Evolutionary conservation across 768 basidiomycete species (phyloP), one percentile per base, ranked within the genome.

Genomic region (Auriscalpium vulgare): DNA sequence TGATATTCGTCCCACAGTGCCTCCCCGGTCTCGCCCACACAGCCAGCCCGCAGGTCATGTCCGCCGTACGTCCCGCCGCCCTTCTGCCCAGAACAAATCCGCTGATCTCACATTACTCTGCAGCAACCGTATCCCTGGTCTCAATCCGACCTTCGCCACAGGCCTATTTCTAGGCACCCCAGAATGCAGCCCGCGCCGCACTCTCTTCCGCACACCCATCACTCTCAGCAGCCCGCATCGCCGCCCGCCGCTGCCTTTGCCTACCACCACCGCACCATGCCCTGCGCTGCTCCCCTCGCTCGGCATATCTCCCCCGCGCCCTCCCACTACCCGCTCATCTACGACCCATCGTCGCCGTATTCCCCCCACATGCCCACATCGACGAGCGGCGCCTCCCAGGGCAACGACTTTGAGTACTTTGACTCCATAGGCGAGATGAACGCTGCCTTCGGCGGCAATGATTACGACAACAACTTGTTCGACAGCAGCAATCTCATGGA

Each of bases 261-360:
- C 21, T 51, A 51, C 50, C 40, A 53, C 43, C 51, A 53, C 4
- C 51, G 51, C 51, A 53, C 43, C 16, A 53, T 53, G 51, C 51
- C 51, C 11, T 19, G 10, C 23, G 19, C 37, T 29, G 9, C 51
- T 16, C 37, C 51, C 29, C 43, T 43, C 37, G 43, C 35, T 7
- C 37, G 51, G 16, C 50, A 51, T 16, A 37, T 51, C 23, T 51
- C 36, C 6, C 51, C 51, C 9, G 1, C 19, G 2, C 23, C 51
- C 5, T 14, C 37, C 51, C 17, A 53, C 13, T 36, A 44, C 43
- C 51, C 51, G 11, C 4, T 36, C 51, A n/a, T 53, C 38, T 43
- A 44, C 38, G n/a, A 17, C n/a, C 36, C 21, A 21, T 21, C 21
- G 21, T 21, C 21, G 21, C 21, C 10, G 34, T 51, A 36, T 17